Base-by-base conservation (phyloP, 805 yeast species). In the Candida glaebosa region DNA sequence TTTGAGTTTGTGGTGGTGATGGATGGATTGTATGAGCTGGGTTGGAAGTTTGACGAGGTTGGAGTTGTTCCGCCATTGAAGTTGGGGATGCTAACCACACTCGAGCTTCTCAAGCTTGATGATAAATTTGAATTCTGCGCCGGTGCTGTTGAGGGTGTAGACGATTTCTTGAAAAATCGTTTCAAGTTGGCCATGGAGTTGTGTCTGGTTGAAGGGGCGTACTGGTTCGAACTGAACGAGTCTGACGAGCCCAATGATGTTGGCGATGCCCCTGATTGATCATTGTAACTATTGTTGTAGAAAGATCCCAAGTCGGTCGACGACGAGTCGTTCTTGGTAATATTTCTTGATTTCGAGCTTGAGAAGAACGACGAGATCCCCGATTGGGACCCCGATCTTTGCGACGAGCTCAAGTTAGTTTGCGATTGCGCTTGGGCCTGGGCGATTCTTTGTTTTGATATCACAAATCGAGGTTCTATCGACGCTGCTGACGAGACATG, bases 381-480 rank as follows among this genome's bases (percentile, higher is more conserved):
- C 7, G 78, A 67, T 44, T 71, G 75, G 4, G 78, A 71, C 7
- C 65, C 67, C 38, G 59, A 58, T 37, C 70, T 61, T 34, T 63
- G 69, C 14, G 63, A 53, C 6, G 67, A 51, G 20, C 67, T 50
- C 31, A 59, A 50, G 3, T 65, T 57, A 2, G 74, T 75, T 24
- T 69, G 75, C 46, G 70, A 75, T 17, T 58, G 60, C 22, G 75
- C 77, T 50, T 73, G 79, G 15, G 70, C 76, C 48, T 67, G 80
- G 34, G 73, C 81, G 18, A 82, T 79, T 40, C 85, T 77, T 46
- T 84, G 93, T 53, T 87, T 80, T 8, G 95, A 85, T 31, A 89
- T 84, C 38, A 89, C 80, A 56, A 89, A 88, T 33, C 96, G 73
- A 12, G 95, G 85, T 56, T 88, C 96, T n/a, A 89, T 81, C 24